phyloP scores from a whole-genome alignment of 495 filamentous ascomycete genomes.

The Rusavskia elegans region DNA sequence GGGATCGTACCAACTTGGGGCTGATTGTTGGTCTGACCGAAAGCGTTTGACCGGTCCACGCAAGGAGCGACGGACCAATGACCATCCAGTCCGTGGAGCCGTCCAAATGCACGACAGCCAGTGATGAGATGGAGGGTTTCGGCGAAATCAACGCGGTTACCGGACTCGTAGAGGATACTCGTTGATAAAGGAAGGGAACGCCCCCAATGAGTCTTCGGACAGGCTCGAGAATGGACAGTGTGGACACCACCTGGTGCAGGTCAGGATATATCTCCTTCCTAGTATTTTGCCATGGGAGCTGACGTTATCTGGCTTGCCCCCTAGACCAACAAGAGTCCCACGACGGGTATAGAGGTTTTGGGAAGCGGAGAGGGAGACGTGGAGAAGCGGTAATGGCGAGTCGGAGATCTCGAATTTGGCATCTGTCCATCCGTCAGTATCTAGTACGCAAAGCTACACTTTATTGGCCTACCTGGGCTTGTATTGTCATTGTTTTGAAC shows the following conservation, averaged over 20 bases:
- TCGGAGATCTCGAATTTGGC: constrained; percentile 88
- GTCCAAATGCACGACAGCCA: constrained; percentile 75
- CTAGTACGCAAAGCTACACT: background rate
- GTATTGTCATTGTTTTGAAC: background rate
- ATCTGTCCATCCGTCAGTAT: constrained; percentile 35
- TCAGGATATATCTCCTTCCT: background rate
- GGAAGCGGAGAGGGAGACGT: constrained; percentile 79
- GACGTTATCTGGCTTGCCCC: constrained; percentile 83
- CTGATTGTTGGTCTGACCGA: constrained; percentile 59
- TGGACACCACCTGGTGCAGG: constrained; percentile 50
- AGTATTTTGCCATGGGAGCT: constrained; percentile 8
- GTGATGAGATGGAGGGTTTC: constrained; percentile 67
- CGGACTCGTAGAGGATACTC: constrained; percentile 67
- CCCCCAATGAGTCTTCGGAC: constrained; percentile 60
- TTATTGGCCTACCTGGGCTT: constrained; percentile 11
- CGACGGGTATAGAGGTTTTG: constrained; percentile 82
- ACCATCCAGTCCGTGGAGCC: constrained; percentile 95
- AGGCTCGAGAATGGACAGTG: constrained; percentile 73
- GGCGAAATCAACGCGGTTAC: constrained; percentile 76
- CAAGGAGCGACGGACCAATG: constrained; percentile 66
- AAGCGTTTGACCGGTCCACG: constrained; percentile 90
- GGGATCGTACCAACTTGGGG: constrained; percentile 41
- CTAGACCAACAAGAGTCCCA: constrained; percentile 78
- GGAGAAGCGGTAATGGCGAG: constrained; percentile 78
- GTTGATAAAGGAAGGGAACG: constrained; percentile 89